Base-by-base conservation (phyloP, 257 asterid genomes). In the Solanum paucissectum region DNA sequence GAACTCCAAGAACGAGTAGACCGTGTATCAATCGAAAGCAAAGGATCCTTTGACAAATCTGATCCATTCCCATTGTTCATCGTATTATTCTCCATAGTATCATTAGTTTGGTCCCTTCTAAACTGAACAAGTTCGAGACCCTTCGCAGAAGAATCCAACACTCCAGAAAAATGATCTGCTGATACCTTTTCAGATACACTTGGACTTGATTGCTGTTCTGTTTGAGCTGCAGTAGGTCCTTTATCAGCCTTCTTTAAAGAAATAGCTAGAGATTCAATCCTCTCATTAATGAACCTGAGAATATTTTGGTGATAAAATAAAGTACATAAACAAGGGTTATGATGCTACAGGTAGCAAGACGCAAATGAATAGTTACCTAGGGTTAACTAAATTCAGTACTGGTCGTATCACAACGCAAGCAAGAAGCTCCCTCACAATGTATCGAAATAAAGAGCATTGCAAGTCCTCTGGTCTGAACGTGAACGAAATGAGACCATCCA, bases 351-450 rank as follows among this genome's bases (percentile, higher is more conserved):
- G 87, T 84, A 87, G 84, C 69, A 89, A 23, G 79, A 82, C 11
- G 55, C 87, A 88, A 88, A 88, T 33, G 68, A 64, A 49, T 58
- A 77, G 83, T 84, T 88, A 95, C 99, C 96, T 96, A 90, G 98
- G 99, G 92, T 91, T 96, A 86, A 95, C 98, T 44, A 97, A 93
- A 93, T 97, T 96, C 88, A 97, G 89, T 85, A 97, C 98, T 29
- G 99, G 99, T 46, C 99, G 92, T 72, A 97, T 93, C 85, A 96
- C 98, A 87, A 90, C 96, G 92, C 98, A 95, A 72, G 98, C 98
- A 92, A 97, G 96, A 88, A 97, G 98, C 92, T 96, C 99, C 90
- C 98, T 89, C 83, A 92, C 88, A 87, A 96, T 93, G 88, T 91
- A 94, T 86, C 90, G 95, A 87, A 97, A 97, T 84, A 94, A 90